Evolutionary conservation across 1,284 basidiomycete genomes (phyloP).

Genomic region (Pseudozyma hubeiensis): DNA sequence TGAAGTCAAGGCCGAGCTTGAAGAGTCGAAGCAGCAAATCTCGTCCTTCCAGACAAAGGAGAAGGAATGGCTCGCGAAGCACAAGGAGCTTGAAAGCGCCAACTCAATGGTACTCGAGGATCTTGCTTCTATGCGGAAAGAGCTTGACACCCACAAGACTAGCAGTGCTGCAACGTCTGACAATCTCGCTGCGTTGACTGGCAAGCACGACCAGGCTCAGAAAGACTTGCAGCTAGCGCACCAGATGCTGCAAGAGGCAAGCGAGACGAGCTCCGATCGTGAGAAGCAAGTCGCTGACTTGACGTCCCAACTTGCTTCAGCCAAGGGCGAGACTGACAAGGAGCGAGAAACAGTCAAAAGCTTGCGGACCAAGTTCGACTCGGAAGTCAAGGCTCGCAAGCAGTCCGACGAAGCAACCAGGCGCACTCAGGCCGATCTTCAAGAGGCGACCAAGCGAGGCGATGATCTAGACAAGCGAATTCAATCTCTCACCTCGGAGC

Average conservation of each 20-base stretch:
- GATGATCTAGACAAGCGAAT: constrained; percentile 23
- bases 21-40: constrained; percentile 26
- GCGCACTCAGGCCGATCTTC: constrained; percentile 18
- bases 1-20: constrained; percentile 25
- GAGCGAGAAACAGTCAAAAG: constrained; percentile 11
- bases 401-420: constrained; percentile 10
- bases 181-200: constrained; percentile 21
- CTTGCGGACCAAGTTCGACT: constrained; percentile 26
- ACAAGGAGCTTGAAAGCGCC: constrained; percentile 30
- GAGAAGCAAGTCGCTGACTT: constrained; percentile 28
- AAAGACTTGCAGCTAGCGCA: constrained; percentile 25
- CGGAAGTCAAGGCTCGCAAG: constrained; percentile 16
- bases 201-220: constrained; percentile 20
- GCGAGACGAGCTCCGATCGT: constrained; percentile 1
- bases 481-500: constrained; percentile 15
- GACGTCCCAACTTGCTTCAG: constrained; percentile 12
- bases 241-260: constrained; percentile 19
- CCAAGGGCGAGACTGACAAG: constrained; percentile 21
- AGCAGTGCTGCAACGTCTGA: constrained; percentile 18
- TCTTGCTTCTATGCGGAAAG: constrained; percentile 13
- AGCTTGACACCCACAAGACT: constrained; percentile 27
- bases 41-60: constrained; percentile 15
- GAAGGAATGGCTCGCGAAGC: constrained; percentile 30
- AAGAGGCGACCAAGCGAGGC: constrained; percentile 17
- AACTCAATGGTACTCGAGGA: constrained; percentile 23